A percentile compares a stretch with the other conserved stretches of the same genome.
phyloP scores from a whole-genome alignment of 2,329 filamentous ascomycete genomes.

The Colletotrichum australisinense region DNA sequence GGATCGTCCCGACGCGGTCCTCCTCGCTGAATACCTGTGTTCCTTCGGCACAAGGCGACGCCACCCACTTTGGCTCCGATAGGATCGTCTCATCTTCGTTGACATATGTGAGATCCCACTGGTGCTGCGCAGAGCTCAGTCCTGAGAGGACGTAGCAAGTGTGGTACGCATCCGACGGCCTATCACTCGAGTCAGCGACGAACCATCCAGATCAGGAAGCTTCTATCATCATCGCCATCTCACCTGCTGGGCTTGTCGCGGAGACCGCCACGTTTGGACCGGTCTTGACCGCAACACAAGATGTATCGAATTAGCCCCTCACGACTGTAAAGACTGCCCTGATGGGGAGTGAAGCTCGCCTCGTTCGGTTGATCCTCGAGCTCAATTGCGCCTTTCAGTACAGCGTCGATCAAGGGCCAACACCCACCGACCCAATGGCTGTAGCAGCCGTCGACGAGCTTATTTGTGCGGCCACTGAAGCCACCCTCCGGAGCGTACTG shows the following conservation, averaged over 20 bases:
- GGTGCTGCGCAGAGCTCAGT: conserved; percentile 83
- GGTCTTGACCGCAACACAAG: conserved; percentile 85
- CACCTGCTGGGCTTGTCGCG: conserved; percentile 94
- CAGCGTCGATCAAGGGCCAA: conserved; percentile 90
- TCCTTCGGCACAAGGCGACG: conserved; percentile 60
- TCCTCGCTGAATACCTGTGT: conserved; percentile 75
- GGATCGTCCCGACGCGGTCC: conserved; percentile 77
- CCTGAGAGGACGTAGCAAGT: conserved; percentile 92
- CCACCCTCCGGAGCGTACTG: conserved; percentile 94
- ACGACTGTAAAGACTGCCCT: conserved; percentile 76
- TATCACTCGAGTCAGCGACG: conserved; percentile 45
- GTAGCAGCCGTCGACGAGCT: conserved; percentile 97
- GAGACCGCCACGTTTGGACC: conserved; percentile 78
- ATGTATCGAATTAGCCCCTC: conserved; percentile 92
- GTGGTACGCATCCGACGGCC: conserved; percentile 88
- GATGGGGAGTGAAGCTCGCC: conserved; percentile 38
- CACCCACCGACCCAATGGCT: conserved; percentile 97
- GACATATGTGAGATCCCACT: conserved; percentile 59
- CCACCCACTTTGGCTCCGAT: conserved; percentile 57
- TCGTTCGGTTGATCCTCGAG: conserved; percentile 41
- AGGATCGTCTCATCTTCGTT: conserved; percentile 45
- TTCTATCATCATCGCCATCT: conserved; percentile 48
- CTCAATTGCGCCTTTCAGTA: conserved; percentile 65
- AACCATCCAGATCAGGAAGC: background rate
- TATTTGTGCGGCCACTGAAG: conserved; percentile 94